These are phyloP conservation scores for Aspergillus olivimuriae DNA, from an alignment of 495 filamentous ascomycete genomes.

Conservation along the genomic window DNA sequence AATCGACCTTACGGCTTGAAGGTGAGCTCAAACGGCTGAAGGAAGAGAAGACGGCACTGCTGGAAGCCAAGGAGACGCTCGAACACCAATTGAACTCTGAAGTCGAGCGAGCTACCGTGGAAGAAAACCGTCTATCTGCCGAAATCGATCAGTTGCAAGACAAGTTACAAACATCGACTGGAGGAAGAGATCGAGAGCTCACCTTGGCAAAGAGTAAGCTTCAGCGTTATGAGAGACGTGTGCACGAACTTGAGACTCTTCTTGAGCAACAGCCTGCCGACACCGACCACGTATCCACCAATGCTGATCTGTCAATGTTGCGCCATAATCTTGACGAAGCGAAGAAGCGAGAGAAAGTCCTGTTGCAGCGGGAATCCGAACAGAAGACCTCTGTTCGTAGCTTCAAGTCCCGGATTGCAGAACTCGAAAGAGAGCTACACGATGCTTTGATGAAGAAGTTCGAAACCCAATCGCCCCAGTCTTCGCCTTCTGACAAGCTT, in stretches of 20 bases:
- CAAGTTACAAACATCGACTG: slow-evolving; percentile 34
- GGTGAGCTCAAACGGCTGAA: slow-evolving; percentile 50
- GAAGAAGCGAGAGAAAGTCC: slow-evolving; percentile 55
- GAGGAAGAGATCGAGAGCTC: slow-evolving; percentile 44
- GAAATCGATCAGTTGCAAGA: slow-evolving; percentile 54
- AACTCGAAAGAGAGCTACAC: slow-evolving; percentile 52
- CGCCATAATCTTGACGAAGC: slow-evolving; percentile 56
- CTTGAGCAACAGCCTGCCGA: slow-evolving; percentile 37
- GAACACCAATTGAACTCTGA: slow-evolving; percentile 50
- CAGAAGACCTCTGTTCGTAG: slow-evolving; percentile 49
- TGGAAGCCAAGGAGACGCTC: slow-evolving; percentile 44
- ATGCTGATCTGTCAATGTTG: slow-evolving; percentile 51
- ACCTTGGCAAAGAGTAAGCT: slow-evolving; percentile 46
- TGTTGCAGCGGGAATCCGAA: slow-evolving; percentile 55
- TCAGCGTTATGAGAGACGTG: slow-evolving; percentile 52
- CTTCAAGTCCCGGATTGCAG: slow-evolving; percentile 47
- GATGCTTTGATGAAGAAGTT: slow-evolving; percentile 46
- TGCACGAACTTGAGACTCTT: slow-evolving; percentile 52
- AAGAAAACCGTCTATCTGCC: slow-evolving; percentile 50
- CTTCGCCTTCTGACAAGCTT: slow-evolving; percentile 47
- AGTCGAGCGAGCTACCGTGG: slow-evolving; percentile 48
- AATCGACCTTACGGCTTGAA: slow-evolving; percentile 52
- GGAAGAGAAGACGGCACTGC: slow-evolving; percentile 48
- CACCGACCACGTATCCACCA: slow-evolving; percentile 33
- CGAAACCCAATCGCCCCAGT: slow-evolving; percentile 36